Conservation (phyloP, 2,329 filamentous ascomycete genomes). For the Clarireedia hainanense region DNA sequence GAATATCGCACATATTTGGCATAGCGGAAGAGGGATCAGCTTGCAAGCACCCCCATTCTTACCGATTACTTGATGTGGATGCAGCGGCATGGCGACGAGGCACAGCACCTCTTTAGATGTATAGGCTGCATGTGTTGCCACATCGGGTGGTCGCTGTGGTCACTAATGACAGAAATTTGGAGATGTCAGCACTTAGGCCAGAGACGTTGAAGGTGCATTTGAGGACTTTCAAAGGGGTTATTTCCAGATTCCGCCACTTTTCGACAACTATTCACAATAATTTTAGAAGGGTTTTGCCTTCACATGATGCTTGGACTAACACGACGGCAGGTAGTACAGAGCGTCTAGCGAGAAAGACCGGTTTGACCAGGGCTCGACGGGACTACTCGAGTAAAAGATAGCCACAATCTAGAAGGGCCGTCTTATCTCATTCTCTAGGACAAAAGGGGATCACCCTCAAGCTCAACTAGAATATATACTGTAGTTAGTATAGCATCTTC, state of each 20-base stretch:
- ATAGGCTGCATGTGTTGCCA: constrained; percentile 6
- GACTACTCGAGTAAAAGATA: background rate
- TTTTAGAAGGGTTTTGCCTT: constrained; percentile 6
- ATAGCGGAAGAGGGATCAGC: constrained; percentile 7
- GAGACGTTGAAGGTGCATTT: constrained; percentile 3
- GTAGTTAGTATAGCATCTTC: no score
- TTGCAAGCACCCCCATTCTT: constrained; percentile 6
- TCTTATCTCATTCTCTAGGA: constrained; percentile 8
- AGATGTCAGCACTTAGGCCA: constrained; percentile 7
- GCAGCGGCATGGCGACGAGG: constrained; percentile 8
- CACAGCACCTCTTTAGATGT: constrained; percentile 5
- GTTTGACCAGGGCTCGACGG: background rate
- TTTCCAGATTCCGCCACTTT: constrained; percentile 5
- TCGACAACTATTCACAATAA: constrained; percentile 9
- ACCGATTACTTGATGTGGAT: constrained; percentile 11
- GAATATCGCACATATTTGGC: constrained; percentile 3
- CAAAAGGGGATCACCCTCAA: background rate
- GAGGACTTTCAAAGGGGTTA: constrained; percentile 3
- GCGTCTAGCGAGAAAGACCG: background rate
- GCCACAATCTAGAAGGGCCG: background rate
- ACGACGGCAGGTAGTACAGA: constrained; percentile 3
- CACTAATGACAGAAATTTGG: constrained; percentile 8
- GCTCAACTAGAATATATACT: background rate
- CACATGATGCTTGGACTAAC: constrained; percentile 8
- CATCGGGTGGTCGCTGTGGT: background rate